Percentiles rank a stretch among this genome's conserved stretches.
Conservation (phyloP, 2,329 filamentous ascomycete genomes). For the Alternaria triticina region DNA sequence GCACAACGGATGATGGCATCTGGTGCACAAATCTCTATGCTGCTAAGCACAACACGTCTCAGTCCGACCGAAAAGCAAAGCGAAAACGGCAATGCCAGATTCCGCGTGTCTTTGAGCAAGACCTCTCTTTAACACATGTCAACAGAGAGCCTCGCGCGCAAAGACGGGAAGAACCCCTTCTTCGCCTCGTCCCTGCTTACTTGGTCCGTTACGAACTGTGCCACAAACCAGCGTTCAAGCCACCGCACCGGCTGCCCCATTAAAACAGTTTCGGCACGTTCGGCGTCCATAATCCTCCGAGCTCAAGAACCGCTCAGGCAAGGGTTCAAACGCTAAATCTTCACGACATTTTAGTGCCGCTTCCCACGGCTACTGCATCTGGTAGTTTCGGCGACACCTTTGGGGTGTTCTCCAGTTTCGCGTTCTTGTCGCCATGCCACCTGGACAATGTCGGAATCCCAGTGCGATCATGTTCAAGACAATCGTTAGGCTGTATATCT, state of each 20-base stretch:
- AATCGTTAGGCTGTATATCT: not conserved
- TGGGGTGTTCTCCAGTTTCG: not conserved
- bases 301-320: not conserved
- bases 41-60: not conserved
- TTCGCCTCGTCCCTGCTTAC: not conserved
- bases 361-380: slow-evolving; percentile 14
- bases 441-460: not conserved
- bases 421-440: not conserved
- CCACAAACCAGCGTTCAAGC: not conserved
- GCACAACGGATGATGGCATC: not conserved
- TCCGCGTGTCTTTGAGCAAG: not conserved
- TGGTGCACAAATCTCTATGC: not conserved
- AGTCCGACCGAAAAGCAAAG: not conserved
- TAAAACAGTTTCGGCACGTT: not conserved
- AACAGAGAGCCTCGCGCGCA: not conserved
- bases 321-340: slow-evolving; percentile 6
- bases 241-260: not conserved
- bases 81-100: not conserved
- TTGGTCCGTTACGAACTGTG: not conserved
- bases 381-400: slow-evolving; percentile 3
- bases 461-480: not conserved
- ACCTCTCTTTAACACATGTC: not conserved
- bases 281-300: not conserved
- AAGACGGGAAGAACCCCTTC: not conserved
- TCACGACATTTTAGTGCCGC: slow-evolving; percentile 20